Base-by-base conservation (phyloP, 345 rosid species). In the Gossypium longicalyx region DNA sequence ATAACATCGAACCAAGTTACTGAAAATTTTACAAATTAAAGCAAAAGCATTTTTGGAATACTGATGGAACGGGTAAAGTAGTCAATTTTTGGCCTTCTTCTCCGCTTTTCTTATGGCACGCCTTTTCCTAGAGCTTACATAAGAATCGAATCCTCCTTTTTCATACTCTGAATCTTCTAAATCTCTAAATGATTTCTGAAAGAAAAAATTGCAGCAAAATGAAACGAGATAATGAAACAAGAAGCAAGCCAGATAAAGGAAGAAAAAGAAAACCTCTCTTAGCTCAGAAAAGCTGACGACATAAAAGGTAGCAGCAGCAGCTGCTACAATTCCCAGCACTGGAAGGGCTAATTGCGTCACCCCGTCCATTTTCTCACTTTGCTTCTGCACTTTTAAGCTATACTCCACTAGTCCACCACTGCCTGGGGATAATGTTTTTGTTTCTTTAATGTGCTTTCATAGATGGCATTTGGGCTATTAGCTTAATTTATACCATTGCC, bases 291-390 rank as follows among this genome's bases (percentile, higher is more conserved):
- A 75, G 77, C 77, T 75, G 2, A 75, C 72, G 20, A 19, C 65
- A 69, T 75, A 75, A 69, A 75, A 75, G 65, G 77, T 75, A 6
- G 41, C 66, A 9, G 77, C 77, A 3, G 77, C 77, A 1, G 72
- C 77, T 4, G 77, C 77, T 15, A 41, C 77, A 16, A 75, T 75
- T 66, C 65, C 77, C 23, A 75, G 38, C 56, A 75, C 27, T 8
- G 77, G 77, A 52, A 66, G 56, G 0, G 54, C 77, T 25, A 75
- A 0, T 23, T 75, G 77, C 53, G n/a, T 16, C 69, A 64, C 49
- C 23, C 77, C 71, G 20, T 74, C 77, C 77, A 74, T 74, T 74
- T 63, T 19, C 57, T 27, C 19, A 1, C 72, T 68, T 48, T 17
- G 45, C 47, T 15, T 15, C 4, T 1, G 17, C 69, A 41, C 27